Evolutionary conservation across 2,329 filamentous ascomycete genomes (phyloP), one percentile per base, ranked within the genome.

Genomic region (Colletotrichum lindemuthianum): DNA sequence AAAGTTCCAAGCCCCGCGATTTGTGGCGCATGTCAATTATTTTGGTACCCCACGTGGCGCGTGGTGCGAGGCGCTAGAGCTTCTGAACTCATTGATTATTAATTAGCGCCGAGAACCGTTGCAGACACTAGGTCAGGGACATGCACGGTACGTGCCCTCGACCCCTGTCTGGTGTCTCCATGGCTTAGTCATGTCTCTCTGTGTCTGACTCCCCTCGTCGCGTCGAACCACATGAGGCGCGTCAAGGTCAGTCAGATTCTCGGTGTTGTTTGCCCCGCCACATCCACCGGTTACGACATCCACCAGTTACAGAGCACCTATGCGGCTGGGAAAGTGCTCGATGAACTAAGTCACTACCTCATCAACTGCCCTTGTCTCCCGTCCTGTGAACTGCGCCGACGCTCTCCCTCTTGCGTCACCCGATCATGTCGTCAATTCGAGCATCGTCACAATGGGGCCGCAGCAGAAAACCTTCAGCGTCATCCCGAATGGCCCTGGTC

Each of bases 401-500:
- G 39, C 15, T 13, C 33, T 24, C 9, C 10, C 24, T 24, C 24
- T 24, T 24, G 24, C 24, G 24, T 24, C 24, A 24, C 24, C 47
- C 8, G 32, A 65, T n/a, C 6, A 65, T 65, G 63, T 56, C 41
- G 49, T 13, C 63, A 36, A 49, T 32, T 8, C 15, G 15, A 63
- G 13, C 54, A 55, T 54, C 57, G 40, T 40, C 57, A 73, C 60
- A 43, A 80, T 80, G 78, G 70, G 74, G 11, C 67, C 70, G n/a
- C 76, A 81, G 60, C 75, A 81, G 68, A 68, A 70, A 37, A 83
- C 78, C 13, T 84, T 84, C 63, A 79, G 77, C 15, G 69, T 83
- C 60, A 74, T 84, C 49, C 79, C 81, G 9, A 68, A 75, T 63
- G 59, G 70, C 67, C 54, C 69, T 68, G 68, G 71, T 63, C 60